These are phyloP conservation scores for Apiotrichum siamense DNA, from an alignment of 1,284 basidiomycete genomes.

Conservation along the genomic window DNA sequence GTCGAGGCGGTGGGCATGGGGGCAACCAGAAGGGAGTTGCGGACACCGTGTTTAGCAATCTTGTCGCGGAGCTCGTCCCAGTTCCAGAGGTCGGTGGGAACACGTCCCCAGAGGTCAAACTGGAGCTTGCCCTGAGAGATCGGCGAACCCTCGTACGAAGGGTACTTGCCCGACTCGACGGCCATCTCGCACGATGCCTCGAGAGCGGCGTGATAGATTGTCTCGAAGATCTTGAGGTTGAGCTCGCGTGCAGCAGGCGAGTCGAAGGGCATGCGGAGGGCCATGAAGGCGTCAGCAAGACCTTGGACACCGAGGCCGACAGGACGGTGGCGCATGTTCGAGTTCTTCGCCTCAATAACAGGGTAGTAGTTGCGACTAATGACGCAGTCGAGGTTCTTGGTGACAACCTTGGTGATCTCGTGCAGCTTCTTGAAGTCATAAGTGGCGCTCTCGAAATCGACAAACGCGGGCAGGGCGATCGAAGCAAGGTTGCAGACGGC, in stretches of 20 bases:
- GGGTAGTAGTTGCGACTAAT: conserved; percentile 62
- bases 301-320: conserved; percentile 98
- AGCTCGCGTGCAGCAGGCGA: conserved; percentile 78
- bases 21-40: conserved; percentile 90
- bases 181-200: conserved; percentile 92
- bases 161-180: conserved; percentile 73
- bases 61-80: conserved; percentile 84
- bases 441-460: conserved; percentile 52
- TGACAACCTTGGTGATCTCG: conserved; percentile 85
- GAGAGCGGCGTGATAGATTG: conserved; percentile 93
- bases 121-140: conserved; percentile 84
- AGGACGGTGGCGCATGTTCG: conserved; percentile 96
- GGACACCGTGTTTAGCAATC: conserved; percentile 76
- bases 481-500: conserved; percentile 99
- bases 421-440: conserved; percentile 96
- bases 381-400: conserved; percentile 76
- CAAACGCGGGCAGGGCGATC: conserved; percentile 85
- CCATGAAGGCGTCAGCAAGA: conserved; percentile 98
- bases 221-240: conserved; percentile 97
- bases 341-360: conserved; percentile 78
- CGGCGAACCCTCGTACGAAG: conserved; percentile 87
- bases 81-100: conserved; percentile 91
- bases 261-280: conserved; percentile 91
- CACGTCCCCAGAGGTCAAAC: conserved; percentile 92
- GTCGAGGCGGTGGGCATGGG: conserved; percentile 99